Base-by-base conservation (phyloP, 208 protist genomes). In the Leishmania mexicana region DNA sequence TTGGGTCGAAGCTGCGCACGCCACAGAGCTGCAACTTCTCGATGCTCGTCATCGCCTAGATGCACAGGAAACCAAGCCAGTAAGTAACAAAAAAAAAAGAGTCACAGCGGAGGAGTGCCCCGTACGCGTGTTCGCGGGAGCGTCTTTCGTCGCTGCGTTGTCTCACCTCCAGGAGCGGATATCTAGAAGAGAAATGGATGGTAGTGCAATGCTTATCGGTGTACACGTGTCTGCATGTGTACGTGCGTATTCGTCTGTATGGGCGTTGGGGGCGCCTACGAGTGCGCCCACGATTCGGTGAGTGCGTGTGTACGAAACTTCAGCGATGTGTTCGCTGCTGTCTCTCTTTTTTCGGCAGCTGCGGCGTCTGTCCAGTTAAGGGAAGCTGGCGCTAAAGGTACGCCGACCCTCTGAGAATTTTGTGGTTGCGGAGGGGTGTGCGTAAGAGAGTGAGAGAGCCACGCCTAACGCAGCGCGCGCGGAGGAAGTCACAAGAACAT, bases 11-110 rank as follows among this genome's bases (percentile, higher is more conserved):
- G 82, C 96, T 99, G 72, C 99, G 95, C 45, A 99, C 98, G 19
- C 99, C 99, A 74, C 93, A 95, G 24, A 99, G 96, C 35, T 96
- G 85, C 54, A 99, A 86, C 87, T 99, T 98, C 67, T 99, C 98
- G 42, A 99, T 96, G 74, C 95, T 99, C 4, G 98, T 98, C 98
- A 99, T 99, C n/a, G 7, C 47, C 40, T 11, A 35, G 24, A 28
- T 49, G 42, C 17, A 54, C 17, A 54, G 51, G 17, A 21, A 21
- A 54, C 5, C 15, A 54, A 49, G 2, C 31, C n/a, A 24, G 49
- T 28, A 70, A 53, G 4, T 35, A 35, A 35, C 31, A 35, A 35
- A 74, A n/a, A 17, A 17, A 2, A 74, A 74, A 28, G 11, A 47
- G 10, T 13, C 21, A 8, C 10, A 5, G 70, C 24, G 10, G 11